phyloP scores from a whole-genome alignment of 2,329 filamentous ascomycete species.

The Fusarium sp. region DNA sequence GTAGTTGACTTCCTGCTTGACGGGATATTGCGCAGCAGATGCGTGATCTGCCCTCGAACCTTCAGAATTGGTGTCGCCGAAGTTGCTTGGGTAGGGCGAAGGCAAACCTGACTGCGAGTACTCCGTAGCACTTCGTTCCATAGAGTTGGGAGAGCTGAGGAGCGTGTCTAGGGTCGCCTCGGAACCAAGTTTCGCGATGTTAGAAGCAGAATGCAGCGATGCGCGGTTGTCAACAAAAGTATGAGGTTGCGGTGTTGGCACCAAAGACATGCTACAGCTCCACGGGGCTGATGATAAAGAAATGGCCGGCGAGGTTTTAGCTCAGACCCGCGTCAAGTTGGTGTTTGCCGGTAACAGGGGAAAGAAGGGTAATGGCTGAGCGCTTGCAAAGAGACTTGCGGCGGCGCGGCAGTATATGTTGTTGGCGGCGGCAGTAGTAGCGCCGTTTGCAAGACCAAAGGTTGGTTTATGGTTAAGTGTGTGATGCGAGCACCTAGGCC shows the following conservation, averaged over 20 bases:
- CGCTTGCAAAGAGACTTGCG: conserved; percentile 50
- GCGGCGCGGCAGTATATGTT: conserved; percentile 54
- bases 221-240: conserved; percentile 47
- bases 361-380: conserved; percentile 47
- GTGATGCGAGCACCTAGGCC: conserved; percentile 51
- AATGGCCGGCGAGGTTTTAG: conserved; percentile 50
- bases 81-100: conserved; percentile 75
- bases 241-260: conserved; percentile 51
- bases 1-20: conserved; percentile 84
- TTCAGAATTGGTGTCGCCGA: conserved; percentile 83
- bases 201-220: conserved; percentile 40
- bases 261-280: conserved; percentile 52
- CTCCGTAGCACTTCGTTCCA: conserved; percentile 75
- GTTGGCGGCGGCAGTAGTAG: conserved; percentile 51
- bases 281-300: conserved; percentile 47
- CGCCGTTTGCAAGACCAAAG: conserved; percentile 48
- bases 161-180: conserved; percentile 46
- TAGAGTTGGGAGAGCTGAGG: conserved; percentile 53
- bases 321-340: conserved; percentile 51
- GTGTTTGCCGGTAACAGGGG: conserved; percentile 47
- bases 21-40: conserved; percentile 90
- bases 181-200: conserved; percentile 41
- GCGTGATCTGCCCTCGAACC: conserved; percentile 87
- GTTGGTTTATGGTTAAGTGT: conserved; percentile 50
- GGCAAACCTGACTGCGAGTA: conserved; percentile 91